phyloP scores from a whole-genome alignment of 2,329 filamentous ascomycete species.

The Monosporascus sp. region DNA sequence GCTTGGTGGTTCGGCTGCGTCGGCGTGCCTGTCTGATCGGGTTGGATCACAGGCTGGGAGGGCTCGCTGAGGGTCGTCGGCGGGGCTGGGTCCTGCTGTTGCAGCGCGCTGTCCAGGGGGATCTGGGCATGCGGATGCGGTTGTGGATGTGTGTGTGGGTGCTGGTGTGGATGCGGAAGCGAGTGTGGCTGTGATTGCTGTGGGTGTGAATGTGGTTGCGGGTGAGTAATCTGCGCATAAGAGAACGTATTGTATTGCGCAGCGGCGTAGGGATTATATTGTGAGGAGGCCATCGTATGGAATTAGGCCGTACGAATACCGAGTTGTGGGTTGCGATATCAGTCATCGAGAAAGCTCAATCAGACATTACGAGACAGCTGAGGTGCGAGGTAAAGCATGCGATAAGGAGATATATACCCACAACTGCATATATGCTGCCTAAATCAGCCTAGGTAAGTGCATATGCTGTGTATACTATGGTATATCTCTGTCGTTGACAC shows the following conservation, averaged over 20 bases:
- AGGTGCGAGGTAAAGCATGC: too few species aligned
- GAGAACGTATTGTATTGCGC: background rate
- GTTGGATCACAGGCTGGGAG: background rate
- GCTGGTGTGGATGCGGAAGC: constrained; percentile 5
- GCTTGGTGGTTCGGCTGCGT: background rate
- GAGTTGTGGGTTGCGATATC: too few species aligned
- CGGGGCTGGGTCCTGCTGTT: constrained; percentile 3
- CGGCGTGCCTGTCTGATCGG: background rate
- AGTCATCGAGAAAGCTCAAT: too few species aligned
- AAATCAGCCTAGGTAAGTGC: too few species aligned
- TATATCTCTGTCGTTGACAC: too few species aligned
- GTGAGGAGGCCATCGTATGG: background rate
- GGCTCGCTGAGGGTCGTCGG: background rate
- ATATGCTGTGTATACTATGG: too few species aligned
- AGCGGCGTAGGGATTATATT: background rate
- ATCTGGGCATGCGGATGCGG: constrained; percentile 2
- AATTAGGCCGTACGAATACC: background rate
- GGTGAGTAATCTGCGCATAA: background rate
- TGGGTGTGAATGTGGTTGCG: background rate
- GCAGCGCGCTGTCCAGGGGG: background rate
- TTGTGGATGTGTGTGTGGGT: constrained; percentile 1
- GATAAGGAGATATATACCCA: too few species aligned
- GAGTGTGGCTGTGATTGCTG: constrained; percentile 1
- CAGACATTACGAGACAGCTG: background rate
- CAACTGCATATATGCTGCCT: too few species aligned